Evolutionary conservation across 2,329 filamentous ascomycete species (phyloP).

Genomic region (Venturia effusa): DNA sequence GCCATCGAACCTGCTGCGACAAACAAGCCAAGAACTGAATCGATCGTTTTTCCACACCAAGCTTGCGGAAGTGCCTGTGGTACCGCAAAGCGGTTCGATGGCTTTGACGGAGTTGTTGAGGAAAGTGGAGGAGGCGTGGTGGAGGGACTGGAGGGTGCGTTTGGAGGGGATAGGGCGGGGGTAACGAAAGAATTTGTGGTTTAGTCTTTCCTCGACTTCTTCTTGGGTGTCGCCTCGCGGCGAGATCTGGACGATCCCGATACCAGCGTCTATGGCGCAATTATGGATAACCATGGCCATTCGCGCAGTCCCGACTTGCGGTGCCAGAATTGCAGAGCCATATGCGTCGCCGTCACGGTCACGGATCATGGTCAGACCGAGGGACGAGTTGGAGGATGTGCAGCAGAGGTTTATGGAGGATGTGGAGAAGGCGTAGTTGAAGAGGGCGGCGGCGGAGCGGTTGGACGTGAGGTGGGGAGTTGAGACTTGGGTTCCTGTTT

Average conservation of each 20-base stretch:
- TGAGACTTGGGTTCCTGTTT: background rate
- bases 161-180: no score
- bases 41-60: slow-evolving; percentile 7
- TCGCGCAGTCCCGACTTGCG: slow-evolving; percentile 3
- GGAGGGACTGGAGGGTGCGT: no score
- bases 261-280: background rate
- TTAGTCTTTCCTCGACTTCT: no score
- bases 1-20: background rate
- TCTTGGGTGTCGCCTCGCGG: no score
- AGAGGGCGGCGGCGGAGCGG: background rate
- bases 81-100: background rate
- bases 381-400: background rate
- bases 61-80: background rate
- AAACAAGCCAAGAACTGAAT: slow-evolving; percentile 4
- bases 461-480: background rate
- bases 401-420: background rate
- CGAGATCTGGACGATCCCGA: background rate
- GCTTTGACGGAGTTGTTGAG: background rate
- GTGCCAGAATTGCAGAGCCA: background rate
- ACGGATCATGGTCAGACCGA: background rate
- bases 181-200: no score
- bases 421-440: background rate
- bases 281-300: background rate
- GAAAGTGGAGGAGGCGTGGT: background rate
- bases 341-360: slow-evolving; percentile 1